Conservation (phyloP, 2,329 filamentous ascomycete genomes). For the Alternaria panax region DNA sequence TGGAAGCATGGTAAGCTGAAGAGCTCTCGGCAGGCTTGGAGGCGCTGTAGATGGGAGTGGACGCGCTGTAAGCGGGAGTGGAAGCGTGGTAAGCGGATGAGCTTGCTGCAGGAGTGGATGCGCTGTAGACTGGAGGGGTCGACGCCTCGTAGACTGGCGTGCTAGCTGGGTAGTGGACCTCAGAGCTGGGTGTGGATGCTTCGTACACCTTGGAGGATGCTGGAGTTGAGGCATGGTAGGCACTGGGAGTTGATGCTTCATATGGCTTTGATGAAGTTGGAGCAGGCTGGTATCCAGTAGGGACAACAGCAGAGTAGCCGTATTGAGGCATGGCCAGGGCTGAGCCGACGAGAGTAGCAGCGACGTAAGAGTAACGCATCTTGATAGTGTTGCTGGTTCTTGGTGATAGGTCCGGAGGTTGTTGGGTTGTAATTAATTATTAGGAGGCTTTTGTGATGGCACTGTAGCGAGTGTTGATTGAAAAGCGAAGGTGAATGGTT, state of each 20-base stretch:
- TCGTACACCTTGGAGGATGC: constrained; percentile 1
- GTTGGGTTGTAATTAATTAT: constrained; percentile 32
- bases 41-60: background rate
- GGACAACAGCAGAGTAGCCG: constrained; percentile 10
- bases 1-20: background rate
- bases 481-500: constrained; percentile 43
- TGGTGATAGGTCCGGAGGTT: constrained; percentile 2
- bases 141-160: background rate
- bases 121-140: background rate
- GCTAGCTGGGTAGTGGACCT: constrained; percentile 2
- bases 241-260: constrained; percentile 5
- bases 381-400: constrained; percentile 24
- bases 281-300: constrained; percentile 9
- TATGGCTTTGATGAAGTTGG: constrained; percentile 10
- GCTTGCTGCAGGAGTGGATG: background rate
- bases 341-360: constrained; percentile 42
- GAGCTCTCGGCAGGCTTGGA: background rate
- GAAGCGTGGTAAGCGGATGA: background rate
- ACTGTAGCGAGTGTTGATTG: constrained; percentile 44
- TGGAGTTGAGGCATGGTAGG: background rate
- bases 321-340: constrained; percentile 41
- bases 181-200: background rate
- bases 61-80: background rate
- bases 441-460: constrained; percentile 33
- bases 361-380: constrained; percentile 44